Conservation (phyloP, 2,329 filamentous ascomycete genomes). For the Phaeosphaeriaceae sp. region DNA sequence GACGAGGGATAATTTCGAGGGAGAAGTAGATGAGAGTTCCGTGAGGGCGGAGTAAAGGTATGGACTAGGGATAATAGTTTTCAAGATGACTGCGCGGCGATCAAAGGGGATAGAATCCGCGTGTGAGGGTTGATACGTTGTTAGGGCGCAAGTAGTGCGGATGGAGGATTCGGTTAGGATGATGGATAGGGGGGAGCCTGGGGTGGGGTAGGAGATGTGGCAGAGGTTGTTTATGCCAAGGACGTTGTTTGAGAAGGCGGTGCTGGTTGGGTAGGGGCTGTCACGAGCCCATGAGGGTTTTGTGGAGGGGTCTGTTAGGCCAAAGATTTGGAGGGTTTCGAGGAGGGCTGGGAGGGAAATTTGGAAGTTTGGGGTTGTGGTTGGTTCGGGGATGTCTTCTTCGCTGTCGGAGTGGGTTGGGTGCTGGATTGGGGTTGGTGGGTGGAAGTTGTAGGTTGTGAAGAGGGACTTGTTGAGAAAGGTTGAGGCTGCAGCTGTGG, state of each 20-base stretch:
- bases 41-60: constrained; percentile 74
- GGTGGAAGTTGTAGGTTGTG: constrained; percentile 77
- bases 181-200: constrained; percentile 81
- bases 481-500: constrained; percentile 63
- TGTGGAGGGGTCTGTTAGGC: constrained; percentile 60
- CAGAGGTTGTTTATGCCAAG: constrained; percentile 87
- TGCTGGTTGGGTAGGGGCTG: constrained; percentile 60
- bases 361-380: constrained; percentile 73
- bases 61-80: constrained; percentile 88
- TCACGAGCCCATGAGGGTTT: constrained; percentile 49
- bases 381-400: constrained; percentile 48
- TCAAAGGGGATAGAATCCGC: constrained; percentile 87
- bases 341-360: constrained; percentile 86
- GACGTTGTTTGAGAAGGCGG: constrained; percentile 82
- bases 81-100: constrained; percentile 79
- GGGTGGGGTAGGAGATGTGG: constrained; percentile 75
- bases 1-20: constrained; percentile 32
- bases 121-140: constrained; percentile 75
- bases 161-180: constrained; percentile 86
- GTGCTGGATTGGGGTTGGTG: constrained; percentile 50
- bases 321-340: constrained; percentile 95
- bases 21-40: constrained; percentile 72
- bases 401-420: constrained; percentile 41
- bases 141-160: constrained; percentile 75
- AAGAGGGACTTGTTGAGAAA: constrained; percentile 91